phyloP scores from a whole-genome alignment of 1,284 basidiomycete genomes.

The Rugosomyces carneus region DNA sequence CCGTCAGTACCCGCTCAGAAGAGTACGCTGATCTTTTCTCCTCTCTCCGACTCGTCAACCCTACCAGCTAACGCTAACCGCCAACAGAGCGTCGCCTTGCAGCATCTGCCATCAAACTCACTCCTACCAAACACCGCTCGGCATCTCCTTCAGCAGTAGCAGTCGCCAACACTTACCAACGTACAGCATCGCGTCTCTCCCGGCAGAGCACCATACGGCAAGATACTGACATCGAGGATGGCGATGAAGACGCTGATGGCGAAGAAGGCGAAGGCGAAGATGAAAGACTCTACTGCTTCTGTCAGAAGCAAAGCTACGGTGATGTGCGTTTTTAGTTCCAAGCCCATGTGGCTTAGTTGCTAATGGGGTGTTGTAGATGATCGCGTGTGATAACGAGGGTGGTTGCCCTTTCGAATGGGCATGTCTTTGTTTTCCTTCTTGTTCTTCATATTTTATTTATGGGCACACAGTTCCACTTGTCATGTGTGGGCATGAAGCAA shows the following conservation, averaged over 20 bases:
- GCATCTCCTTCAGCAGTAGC: slow-evolving; percentile 33
- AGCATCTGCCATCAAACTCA: slow-evolving; percentile 33
- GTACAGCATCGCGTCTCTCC: slow-evolving; percentile 35
- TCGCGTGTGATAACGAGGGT: slow-evolving; percentile 42
- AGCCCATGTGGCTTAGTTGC: neutral
- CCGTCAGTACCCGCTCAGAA: slow-evolving; percentile 26
- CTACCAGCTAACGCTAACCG: neutral
- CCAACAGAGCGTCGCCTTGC: slow-evolving; percentile 31
- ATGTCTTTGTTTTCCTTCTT: neutral
- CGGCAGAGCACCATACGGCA: slow-evolving; percentile 26
- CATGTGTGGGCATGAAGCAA: slow-evolving; percentile 38
- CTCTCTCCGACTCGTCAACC: neutral
- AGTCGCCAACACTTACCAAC: slow-evolving; percentile 21
- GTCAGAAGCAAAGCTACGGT: slow-evolving; percentile 43
- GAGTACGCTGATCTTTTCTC: slow-evolving; percentile 22
- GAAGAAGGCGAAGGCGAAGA: slow-evolving; percentile 35
- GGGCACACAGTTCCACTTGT: slow-evolving; percentile 34
- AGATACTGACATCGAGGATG: slow-evolving; percentile 24
- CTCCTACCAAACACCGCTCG: slow-evolving; percentile 33
- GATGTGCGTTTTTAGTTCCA: slow-evolving; percentile 28
- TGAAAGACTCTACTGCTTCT: slow-evolving; percentile 41
- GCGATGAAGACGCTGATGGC: slow-evolving; percentile 27
- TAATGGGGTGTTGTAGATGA: slow-evolving; percentile 31
- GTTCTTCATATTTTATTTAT: neutral
- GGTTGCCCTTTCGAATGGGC: slow-evolving; percentile 44